These are phyloP conservation scores for Cryptosporidium baileyi DNA, from an alignment of 169 alveolate genomes.

Conservation along the genomic window DNA sequence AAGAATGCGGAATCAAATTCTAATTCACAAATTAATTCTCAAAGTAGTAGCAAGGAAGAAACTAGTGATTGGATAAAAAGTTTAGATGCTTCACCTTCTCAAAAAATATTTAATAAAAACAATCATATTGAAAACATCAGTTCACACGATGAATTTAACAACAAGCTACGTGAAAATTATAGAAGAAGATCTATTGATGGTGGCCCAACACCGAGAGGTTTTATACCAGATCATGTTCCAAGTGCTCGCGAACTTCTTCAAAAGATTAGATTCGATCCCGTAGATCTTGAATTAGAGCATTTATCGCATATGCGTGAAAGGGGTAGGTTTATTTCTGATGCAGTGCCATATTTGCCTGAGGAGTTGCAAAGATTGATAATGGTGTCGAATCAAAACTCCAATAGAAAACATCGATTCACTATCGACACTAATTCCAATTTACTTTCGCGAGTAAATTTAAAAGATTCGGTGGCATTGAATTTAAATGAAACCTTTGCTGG, in stretches of 20 bases:
- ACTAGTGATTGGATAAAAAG: conserved; percentile 2
- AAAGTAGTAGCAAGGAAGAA: neutral
- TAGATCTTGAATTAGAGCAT: conserved; percentile 56
- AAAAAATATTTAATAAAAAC: neutral
- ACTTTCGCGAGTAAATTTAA: conserved; percentile 6
- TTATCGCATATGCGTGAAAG: conserved; percentile 66
- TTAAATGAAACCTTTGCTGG: neutral
- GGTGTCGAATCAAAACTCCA: conserved; percentile 50
- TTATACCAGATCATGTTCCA: conserved; percentile 70
- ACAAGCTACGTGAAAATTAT: conserved; percentile 51
- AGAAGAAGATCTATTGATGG: conserved; percentile 65
- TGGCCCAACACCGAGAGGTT: conserved; percentile 70
- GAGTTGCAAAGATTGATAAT: conserved; percentile 58
- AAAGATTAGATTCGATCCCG: conserved; percentile 61
- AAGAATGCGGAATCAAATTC: neutral
- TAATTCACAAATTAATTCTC: neutral
- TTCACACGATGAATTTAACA: conserved; percentile 24
- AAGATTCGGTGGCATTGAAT: neutral
- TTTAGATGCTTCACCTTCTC: conserved; percentile 19
- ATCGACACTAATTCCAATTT: conserved; percentile 33
- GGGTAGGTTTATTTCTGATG: conserved; percentile 67
- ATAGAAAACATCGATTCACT: conserved; percentile 47
- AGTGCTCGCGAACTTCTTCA: conserved; percentile 70
- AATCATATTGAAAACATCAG: neutral
- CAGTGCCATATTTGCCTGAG: conserved; percentile 65